phyloP scores from a whole-genome alignment of 1,139 yeast genomes.

The Kodamaea plutei region DNA sequence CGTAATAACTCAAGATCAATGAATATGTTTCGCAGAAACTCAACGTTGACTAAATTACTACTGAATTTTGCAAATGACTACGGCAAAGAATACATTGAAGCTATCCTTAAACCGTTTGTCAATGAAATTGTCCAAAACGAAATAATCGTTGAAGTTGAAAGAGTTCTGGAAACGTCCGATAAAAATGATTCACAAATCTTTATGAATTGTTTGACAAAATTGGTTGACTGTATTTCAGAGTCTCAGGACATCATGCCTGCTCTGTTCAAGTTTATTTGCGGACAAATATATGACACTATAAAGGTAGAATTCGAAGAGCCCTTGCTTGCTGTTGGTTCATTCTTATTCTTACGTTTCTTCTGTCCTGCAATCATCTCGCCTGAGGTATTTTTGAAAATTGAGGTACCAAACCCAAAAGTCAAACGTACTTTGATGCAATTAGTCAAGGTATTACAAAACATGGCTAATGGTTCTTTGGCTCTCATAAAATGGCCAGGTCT shows the following conservation, averaged over 20 bases:
- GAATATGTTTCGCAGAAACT: constrained; percentile 75
- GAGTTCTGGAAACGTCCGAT: constrained; percentile 27
- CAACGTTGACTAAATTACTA: constrained; percentile 74
- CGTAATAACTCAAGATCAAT: constrained; percentile 55
- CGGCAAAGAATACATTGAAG: constrained; percentile 56
- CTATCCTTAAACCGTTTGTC: constrained; percentile 53
- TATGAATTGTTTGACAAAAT: constrained; percentile 50
- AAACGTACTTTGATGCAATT: constrained; percentile 75
- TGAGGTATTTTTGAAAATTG: constrained; percentile 54
- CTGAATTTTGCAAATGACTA: constrained; percentile 66
- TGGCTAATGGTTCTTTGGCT: constrained; percentile 73
- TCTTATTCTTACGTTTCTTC: constrained; percentile 75
- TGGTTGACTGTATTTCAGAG: constrained; percentile 58
- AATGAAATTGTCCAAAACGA: constrained; percentile 47
- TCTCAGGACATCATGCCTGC: constrained; percentile 62
- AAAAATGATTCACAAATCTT: constrained; percentile 48
- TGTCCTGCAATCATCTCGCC: constrained; percentile 95
- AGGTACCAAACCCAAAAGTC: constrained; percentile 43
- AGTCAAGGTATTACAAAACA: constrained; percentile 81
- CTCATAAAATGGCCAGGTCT: constrained; percentile 61
- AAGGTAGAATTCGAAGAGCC: constrained; percentile 64
- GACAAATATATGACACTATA: constrained; percentile 65
- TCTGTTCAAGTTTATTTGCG: constrained; percentile 72
- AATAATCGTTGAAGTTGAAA: constrained; percentile 67
- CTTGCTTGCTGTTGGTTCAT: constrained; percentile 78